Evolutionary conservation across 495 filamentous ascomycete genomes (phyloP).

Genomic region (Polyplosphaeria fusca): DNA sequence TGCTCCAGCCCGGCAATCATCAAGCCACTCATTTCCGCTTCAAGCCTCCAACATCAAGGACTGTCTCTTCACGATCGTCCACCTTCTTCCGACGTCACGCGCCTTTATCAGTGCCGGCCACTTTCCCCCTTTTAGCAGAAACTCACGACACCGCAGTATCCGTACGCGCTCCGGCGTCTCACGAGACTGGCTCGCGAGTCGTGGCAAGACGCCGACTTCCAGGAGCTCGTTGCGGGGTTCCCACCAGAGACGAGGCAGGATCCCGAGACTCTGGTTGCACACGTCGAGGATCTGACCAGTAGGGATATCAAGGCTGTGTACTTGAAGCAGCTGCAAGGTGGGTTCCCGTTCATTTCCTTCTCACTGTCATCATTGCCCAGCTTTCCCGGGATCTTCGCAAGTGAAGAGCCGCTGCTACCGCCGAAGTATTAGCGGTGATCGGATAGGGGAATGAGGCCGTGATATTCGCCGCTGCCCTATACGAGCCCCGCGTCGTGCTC

Average conservation of each 20-base stretch:
- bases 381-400: too few relatives aligned
- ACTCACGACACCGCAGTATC: slow-evolving; percentile 66
- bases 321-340: slow-evolving; percentile 64
- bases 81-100: slow-evolving; percentile 18
- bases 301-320: slow-evolving; percentile 65
- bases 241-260: slow-evolving; percentile 54
- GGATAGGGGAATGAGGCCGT: too few relatives aligned
- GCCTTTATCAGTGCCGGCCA: not conserved
- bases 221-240: slow-evolving; percentile 59
- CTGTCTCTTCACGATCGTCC: not conserved
- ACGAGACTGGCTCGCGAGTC: slow-evolving; percentile 54
- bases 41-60: slow-evolving; percentile 1
- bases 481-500: too few relatives aligned
- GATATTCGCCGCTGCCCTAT: too few relatives aligned
- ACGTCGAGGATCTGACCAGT: slow-evolving; percentile 61
- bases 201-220: slow-evolving; percentile 58
- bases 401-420: too few relatives aligned
- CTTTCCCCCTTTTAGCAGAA: slow-evolving; percentile 1
- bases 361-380: too few relatives aligned
- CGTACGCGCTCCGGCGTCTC: slow-evolving; percentile 62
- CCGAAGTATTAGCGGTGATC: too few relatives aligned
- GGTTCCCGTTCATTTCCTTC: slow-evolving; percentile 7
- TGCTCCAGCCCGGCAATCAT: slow-evolving; percentile 4
- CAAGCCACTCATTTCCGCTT: slow-evolving; percentile 31
- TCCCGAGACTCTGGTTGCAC: slow-evolving; percentile 51